These are phyloP conservation scores for Starmerella tilneyi DNA, from an alignment of 805 yeast genomes.

Conservation along the genomic window DNA sequence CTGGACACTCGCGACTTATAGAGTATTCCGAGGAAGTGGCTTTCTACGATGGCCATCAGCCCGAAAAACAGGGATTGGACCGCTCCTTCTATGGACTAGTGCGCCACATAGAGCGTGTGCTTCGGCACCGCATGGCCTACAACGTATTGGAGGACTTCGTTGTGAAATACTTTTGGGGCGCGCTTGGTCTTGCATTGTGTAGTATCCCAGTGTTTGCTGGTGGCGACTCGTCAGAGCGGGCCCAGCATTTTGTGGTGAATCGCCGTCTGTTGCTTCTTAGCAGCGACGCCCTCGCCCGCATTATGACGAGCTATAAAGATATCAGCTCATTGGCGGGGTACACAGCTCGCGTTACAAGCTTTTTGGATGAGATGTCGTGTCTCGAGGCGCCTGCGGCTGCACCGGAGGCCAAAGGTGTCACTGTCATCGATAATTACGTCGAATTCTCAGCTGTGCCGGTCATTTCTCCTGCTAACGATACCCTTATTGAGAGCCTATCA, in stretches of 20 bases:
- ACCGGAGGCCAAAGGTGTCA: background rate
- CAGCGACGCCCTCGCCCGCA: conserved; percentile 77
- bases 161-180: conserved; percentile 92
- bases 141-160: conserved; percentile 79
- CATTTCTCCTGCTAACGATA: conserved; percentile 73
- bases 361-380: conserved; percentile 46
- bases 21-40: conserved; percentile 81
- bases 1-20: conserved; percentile 71
- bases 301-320: conserved; percentile 75
- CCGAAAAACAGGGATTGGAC: conserved; percentile 70
- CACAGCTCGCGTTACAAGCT: conserved; percentile 60
- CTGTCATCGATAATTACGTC: conserved; percentile 41
- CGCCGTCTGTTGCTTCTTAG: conserved; percentile 74
- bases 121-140: conserved; percentile 62
- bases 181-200: conserved; percentile 79
- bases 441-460: conserved; percentile 69
- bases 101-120: conserved; percentile 62
- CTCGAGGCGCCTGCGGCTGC: background rate
- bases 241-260: conserved; percentile 58
- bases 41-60: conserved; percentile 63
- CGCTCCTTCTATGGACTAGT: conserved; percentile 71
- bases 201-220: conserved; percentile 74
- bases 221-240: conserved; percentile 21
- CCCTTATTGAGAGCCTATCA: conserved; percentile 52
- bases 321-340: conserved; percentile 77